Conservation (phyloP, 768 basidiomycete species). For the Coprinellus aureogranulatus region DNA sequence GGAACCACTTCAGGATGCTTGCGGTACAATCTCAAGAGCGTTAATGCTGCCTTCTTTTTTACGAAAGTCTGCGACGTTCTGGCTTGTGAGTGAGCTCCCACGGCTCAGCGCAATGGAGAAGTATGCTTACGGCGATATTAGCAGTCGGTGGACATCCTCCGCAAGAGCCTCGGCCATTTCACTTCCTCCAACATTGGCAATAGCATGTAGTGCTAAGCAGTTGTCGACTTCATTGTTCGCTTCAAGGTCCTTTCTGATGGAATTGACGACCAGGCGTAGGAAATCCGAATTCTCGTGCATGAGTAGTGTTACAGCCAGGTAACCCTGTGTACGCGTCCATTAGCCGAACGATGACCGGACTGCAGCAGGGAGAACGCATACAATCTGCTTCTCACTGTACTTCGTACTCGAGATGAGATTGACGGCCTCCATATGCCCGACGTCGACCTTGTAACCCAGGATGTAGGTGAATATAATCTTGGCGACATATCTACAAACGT, state of each 20-base stretch:
- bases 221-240: constrained; percentile 93
- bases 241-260: constrained; percentile 95
- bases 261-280: constrained; percentile 94
- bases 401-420: constrained; percentile 94
- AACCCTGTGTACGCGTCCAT: constrained; percentile 60
- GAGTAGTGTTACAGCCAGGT: constrained; percentile 91
- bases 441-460: constrained; percentile 96
- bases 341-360: constrained; percentile 3
- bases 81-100: constrained; percentile 8
- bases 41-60: constrained; percentile 97
- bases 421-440: constrained; percentile 99
- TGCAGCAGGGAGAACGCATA: constrained; percentile 38
- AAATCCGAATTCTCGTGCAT: constrained; percentile 99
- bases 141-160: constrained; percentile 89
- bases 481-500: constrained; percentile 76
- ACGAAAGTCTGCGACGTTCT: constrained; percentile 95
- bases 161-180: constrained; percentile 97
- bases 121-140: constrained; percentile 83
- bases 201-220: constrained; percentile 94
- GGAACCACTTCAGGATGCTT: constrained; percentile 95
- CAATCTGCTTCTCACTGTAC: constrained; percentile 99
- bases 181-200: constrained; percentile 95
- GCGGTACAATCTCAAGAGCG: constrained; percentile 86
- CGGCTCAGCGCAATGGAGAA: background rate
- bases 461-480: constrained; percentile 99